Base-by-base conservation (phyloP, 2,329 filamentous ascomycete species). In the Metarhizium sp. region DNA sequence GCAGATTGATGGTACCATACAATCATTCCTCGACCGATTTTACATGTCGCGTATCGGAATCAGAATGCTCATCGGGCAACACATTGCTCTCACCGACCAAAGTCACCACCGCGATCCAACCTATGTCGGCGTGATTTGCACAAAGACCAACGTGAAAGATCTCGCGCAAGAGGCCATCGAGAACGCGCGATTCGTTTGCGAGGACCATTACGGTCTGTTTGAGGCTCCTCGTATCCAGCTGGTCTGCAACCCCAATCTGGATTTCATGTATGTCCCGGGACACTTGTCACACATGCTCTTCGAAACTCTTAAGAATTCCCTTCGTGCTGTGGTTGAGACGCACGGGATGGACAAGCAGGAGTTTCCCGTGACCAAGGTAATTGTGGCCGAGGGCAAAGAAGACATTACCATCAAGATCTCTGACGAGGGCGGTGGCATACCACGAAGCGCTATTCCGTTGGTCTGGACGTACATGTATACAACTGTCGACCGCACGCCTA, bases 391-490 rank as follows among this genome's bases (percentile, higher is more conserved):
- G 73, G 94, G 94, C 57, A 92, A 94, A 69, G 94, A 99, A 73
- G 94, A 99, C 67, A 99, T 99, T 65, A 99, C 94, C 5, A 96
- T 99, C 77, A 99, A 99, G 75, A 88, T 99, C 64, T 90, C 88
- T 4, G 94, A 99, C 69, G 94, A 99, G 73, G 94, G 94, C 57
- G 94, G 94, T 60, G 94, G 94, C 59, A 97, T 99, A 53, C 91
- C 94, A 0, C 79, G 94, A 65, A 95, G 88, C 64, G 84, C 90
- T 53, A 97, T 99, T 60, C 94, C 94, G 5, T 80, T 99, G 14
- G 94, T 97, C n/a, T 99, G 94, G 94, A 99, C 94, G 13, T 99
- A 99, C 71, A 99, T 97, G 94, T 99, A 99, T 71, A 99, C 94
- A 40, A 99, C 94, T 2, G 94, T 99, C 60, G 94, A 97, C 71